Conservation (phyloP, 2,329 filamentous ascomycete species). For the Scedosporium apiospermum region DNA sequence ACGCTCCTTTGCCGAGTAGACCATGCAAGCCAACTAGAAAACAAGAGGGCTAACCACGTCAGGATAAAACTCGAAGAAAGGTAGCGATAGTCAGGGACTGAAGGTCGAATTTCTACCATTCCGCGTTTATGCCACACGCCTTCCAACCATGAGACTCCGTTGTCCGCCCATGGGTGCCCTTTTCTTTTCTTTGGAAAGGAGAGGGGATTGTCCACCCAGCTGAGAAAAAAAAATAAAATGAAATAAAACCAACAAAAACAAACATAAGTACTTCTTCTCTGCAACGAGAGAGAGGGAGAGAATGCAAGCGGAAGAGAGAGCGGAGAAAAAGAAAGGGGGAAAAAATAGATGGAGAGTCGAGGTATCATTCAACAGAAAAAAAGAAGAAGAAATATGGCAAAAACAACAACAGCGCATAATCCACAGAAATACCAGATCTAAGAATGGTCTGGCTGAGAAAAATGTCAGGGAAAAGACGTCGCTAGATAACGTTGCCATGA, state of each 20-base stretch:
- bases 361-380: background rate
- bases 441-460: background rate
- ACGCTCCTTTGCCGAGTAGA: too few relatives aligned
- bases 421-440: background rate
- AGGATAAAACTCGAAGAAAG: background rate
- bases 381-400: background rate
- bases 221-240: conserved; percentile 3
- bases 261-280: conserved; percentile 9
- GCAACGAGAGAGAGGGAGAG: conserved; percentile 9
- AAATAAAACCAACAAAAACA: background rate
- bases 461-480: background rate
- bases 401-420: background rate
- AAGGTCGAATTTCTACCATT: background rate
- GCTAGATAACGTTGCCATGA: background rate
- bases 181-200: background rate
- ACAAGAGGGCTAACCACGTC: background rate
- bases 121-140: background rate
- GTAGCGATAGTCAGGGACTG: background rate
- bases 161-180: background rate
- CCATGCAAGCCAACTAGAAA: background rate
- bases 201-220: background rate
- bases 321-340: conserved; percentile 11
- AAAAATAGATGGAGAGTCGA: background rate
- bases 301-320: background rate
- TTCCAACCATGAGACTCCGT: background rate